These are phyloP conservation scores for Trametes sp. DNA, from an alignment of 1,284 basidiomycete species.

Conservation along the genomic window DNA sequence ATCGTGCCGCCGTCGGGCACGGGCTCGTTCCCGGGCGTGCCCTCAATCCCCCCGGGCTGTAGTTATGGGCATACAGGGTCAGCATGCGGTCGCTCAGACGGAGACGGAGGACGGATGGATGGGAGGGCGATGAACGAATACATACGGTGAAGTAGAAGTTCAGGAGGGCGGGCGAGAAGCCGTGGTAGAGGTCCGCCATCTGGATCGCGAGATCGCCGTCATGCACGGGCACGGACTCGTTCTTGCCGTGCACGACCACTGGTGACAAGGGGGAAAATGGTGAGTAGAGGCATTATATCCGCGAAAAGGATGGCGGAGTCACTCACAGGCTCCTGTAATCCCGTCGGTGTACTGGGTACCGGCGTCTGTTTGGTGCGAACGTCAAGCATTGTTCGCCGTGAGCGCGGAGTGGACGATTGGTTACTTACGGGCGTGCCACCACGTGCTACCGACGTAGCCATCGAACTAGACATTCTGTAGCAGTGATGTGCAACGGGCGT, in stretches of 20 bases:
- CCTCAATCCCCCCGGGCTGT: slow-evolving; percentile 43
- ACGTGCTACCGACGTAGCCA: slow-evolving; percentile 32
- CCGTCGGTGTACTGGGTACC: slow-evolving; percentile 54
- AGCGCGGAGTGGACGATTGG: neutral
- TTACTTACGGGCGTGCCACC: slow-evolving; percentile 37
- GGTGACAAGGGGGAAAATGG: slow-evolving; percentile 4
- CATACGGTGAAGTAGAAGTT: slow-evolving; percentile 42
- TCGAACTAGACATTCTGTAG: slow-evolving; percentile 18
- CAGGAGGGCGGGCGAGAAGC: slow-evolving; percentile 40
- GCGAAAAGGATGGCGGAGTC: neutral
- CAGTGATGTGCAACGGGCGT: neutral
- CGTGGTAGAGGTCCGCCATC: slow-evolving; percentile 49
- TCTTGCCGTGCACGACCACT: slow-evolving; percentile 38
- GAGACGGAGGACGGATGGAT: neutral
- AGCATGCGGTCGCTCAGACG: neutral
- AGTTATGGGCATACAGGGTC: neutral
- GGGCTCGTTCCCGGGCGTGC: slow-evolving; percentile 47
- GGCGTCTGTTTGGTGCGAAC: slow-evolving; percentile 34
- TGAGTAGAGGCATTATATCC: too few relatives aligned
- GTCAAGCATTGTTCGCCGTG: neutral
- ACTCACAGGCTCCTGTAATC: slow-evolving; percentile 46
- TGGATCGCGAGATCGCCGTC: slow-evolving; percentile 48
- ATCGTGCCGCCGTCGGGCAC: slow-evolving; percentile 48
- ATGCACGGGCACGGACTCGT: slow-evolving; percentile 39
- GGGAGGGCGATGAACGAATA: neutral